Conservation (phyloP, 1,139 yeast genomes). For the Casaregolazyma lundiana region DNA sequence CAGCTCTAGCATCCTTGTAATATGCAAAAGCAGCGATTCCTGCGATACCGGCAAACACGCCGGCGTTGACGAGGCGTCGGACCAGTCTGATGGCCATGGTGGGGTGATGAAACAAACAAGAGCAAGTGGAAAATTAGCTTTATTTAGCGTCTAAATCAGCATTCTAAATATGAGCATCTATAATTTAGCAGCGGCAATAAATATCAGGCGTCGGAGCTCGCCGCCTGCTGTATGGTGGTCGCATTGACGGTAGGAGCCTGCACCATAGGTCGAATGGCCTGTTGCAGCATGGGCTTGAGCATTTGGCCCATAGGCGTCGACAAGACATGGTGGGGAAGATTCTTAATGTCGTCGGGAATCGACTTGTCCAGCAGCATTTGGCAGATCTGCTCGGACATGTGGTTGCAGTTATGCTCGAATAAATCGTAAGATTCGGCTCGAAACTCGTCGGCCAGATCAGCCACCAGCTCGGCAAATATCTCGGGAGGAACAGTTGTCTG, state of each 20-base stretch:
- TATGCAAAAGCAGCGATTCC: constrained; percentile 42
- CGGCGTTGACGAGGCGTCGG: constrained; percentile 1
- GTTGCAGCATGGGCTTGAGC: constrained; percentile 38
- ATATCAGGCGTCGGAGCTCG: neutral
- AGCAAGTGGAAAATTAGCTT: neutral
- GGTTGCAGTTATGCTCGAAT: constrained; percentile 66
- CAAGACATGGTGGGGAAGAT: constrained; percentile 54
- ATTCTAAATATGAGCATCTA: neutral
- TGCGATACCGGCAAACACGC: constrained; percentile 21
- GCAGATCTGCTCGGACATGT: constrained; percentile 54
- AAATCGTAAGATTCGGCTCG: constrained; percentile 51
- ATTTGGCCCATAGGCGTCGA: constrained; percentile 57
- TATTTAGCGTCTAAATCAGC: neutral
- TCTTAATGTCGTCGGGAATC: constrained; percentile 46
- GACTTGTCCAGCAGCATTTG: constrained; percentile 57
- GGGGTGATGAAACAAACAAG: neutral
- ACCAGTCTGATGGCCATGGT: constrained; percentile 1
- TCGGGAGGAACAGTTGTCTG: constrained; percentile 49
- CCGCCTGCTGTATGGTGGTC: constrained; percentile 2
- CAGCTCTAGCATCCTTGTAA: constrained; percentile 71
- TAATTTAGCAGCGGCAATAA: neutral
- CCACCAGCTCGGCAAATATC: constrained; percentile 48
- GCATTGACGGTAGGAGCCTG: constrained; percentile 19
- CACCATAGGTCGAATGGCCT: constrained; percentile 19
- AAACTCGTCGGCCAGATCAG: constrained; percentile 46